Evolutionary conservation across 306 rosid genomes (phyloP), one percentile per base, ranked within the genome.

Genomic region (Pterocarpus macrocarpus): DNA sequence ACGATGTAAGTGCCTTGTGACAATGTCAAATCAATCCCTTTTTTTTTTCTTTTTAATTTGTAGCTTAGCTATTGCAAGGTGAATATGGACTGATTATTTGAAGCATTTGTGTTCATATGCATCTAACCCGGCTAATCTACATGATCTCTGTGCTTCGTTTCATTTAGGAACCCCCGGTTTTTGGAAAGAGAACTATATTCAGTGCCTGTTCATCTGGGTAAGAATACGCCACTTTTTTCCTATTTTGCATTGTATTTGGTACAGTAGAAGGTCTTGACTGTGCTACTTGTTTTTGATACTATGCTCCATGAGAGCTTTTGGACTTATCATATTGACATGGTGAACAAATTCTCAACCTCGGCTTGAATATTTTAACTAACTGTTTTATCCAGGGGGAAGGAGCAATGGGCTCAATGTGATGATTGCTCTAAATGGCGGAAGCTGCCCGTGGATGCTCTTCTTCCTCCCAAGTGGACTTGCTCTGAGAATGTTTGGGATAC

Each of bases 391-490:
- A 93, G 99, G 91, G 91, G 82, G 73, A 91, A 86, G 80, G 92
- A 89, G 68, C 99, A 93, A 63, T 96, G 98, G 99, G 97, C 92
- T 78, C 97, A 91, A 83, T 93, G 98, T 73, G 98, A 95, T 75
- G 92, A 92, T 70, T 95, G 99, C 88, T 91, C 90, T 47, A 95
- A 95, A 87, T 95, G 99, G 99, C 86, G 99, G 83, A 93, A 83
- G 79, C 87, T 95, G 58, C 99, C 99, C 0, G 81, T 89, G 0
- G 92, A 93, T 59, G 90, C 82, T 79, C 96, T 95, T 88, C 97
- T 95, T 59, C 99, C 99, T 86, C 91, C 98, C 64, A 93, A 91
- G 85, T 95, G 99, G 99, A 85, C 89, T 34, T 95, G 98, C 84
- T 88, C 88, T 2, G 93, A 92, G 68, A 95, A 93, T 84, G 88